A percentile compares a stretch with the other conserved stretches of the same genome.
phyloP scores from a whole-genome alignment of 371 early-diverging fungal species.

The Mortierella sp. region DNA sequence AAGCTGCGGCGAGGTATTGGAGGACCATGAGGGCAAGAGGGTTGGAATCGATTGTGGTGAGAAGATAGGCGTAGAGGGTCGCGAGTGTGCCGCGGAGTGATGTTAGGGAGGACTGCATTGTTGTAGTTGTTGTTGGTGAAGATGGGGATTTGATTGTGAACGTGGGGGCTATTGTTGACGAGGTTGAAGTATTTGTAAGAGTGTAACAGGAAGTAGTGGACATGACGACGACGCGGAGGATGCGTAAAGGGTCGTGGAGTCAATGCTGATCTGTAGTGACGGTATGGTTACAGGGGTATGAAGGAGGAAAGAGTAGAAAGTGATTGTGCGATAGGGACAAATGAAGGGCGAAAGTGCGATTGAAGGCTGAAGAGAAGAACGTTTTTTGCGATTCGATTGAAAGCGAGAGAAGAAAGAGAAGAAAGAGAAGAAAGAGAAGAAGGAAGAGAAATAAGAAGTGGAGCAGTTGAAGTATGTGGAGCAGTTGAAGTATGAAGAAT shows the following conservation, averaged over 20 bases:
- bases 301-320: neutral
- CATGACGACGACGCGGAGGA: conserved; percentile 7
- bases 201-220: neutral
- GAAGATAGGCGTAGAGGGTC: neutral
- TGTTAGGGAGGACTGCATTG: neutral
- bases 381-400: neutral
- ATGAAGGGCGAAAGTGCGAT: neutral
- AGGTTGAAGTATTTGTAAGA: conserved; percentile 8
- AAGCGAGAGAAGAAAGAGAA: neutral
- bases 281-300: neutral
- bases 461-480: neutral
- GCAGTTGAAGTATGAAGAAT: neutral
- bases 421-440: neutral
- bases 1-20: conserved; percentile 19
- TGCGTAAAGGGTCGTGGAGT: conserved; percentile 7
- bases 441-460: neutral
- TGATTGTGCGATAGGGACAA: neutral
- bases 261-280: neutral
- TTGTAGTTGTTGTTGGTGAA: neutral
- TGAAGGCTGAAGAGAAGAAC: neutral
- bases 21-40: conserved; percentile 18
- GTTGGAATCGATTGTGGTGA: neutral
- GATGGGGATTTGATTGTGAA: neutral
- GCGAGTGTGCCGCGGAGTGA: neutral
- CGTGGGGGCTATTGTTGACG: neutral